Percentiles rank a stretch among this genome's conserved stretches.
phyloP scores from a whole-genome alignment of 495 filamentous ascomycete species.

The Neurospora intermedia region DNA sequence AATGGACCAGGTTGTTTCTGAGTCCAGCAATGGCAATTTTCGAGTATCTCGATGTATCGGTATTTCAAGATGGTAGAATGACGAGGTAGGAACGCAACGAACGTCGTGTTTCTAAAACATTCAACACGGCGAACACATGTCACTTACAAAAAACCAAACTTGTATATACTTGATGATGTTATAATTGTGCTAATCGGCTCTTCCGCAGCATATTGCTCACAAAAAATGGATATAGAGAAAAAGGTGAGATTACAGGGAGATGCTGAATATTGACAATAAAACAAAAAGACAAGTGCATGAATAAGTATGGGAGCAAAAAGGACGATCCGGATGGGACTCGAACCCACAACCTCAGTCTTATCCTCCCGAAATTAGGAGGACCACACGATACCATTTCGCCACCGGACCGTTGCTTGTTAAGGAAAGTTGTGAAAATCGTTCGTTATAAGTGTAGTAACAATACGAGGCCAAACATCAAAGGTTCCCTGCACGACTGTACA shows the following conservation, averaged over 20 bases:
- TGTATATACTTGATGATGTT: neutral
- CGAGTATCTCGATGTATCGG: neutral
- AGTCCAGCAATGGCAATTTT: neutral
- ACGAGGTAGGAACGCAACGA: neutral
- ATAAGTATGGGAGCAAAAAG: neutral
- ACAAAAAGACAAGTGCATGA: neutral
- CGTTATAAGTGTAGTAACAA: neutral
- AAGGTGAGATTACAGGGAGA: neutral
- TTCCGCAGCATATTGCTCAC: neutral
- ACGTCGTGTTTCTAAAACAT: neutral
- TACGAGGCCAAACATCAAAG: neutral
- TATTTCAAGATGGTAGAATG: neutral
- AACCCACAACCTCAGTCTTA: constrained; percentile 1
- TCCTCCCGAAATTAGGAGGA: neutral
- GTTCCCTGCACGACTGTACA: neutral
- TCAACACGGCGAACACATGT: neutral
- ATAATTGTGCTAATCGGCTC: too few species aligned
- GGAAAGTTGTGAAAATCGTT: rapidly evolving
- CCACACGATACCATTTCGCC: neutral
- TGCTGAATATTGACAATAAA: neutral
- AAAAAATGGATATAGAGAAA: neutral
- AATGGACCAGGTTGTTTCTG: neutral
- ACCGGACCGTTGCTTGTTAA: neutral
- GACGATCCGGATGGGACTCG: neutral
- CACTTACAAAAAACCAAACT: neutral